Percentiles rank a stretch among this genome's conserved stretches.
These are phyloP conservation scores for Dichomitus squalens DNA, from an alignment of 1,284 basidiomycete species.

Conservation along the genomic window DNA sequence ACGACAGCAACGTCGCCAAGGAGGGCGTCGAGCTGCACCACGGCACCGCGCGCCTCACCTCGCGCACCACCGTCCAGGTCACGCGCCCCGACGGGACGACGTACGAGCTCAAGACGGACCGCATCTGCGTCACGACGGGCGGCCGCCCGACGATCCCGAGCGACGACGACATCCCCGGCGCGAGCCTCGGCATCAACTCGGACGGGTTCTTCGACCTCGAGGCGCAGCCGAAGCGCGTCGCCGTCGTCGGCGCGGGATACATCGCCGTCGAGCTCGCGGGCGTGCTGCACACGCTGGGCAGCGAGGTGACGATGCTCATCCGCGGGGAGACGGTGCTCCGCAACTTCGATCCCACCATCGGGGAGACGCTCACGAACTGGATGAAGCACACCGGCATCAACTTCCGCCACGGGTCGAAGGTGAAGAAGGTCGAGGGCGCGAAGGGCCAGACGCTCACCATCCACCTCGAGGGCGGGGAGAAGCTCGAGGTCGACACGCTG, in stretches of 20 bases:
- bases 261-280: conserved; percentile 96
- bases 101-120: conserved; percentile 74
- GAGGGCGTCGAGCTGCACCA: conserved; percentile 90
- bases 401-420: conserved; percentile 80
- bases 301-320: conserved; percentile 92
- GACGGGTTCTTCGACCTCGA: conserved; percentile 97
- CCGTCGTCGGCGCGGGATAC: conserved; percentile 95
- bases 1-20: conserved; percentile 85
- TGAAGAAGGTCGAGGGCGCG: conserved; percentile 78
- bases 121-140: conserved; percentile 86
- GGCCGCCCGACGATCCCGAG: conserved; percentile 83
- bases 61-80: conserved; percentile 68
- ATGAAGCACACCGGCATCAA: conserved; percentile 93
- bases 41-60: conserved; percentile 78
- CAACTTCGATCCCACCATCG: conserved; percentile 89
- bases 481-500: conserved; percentile 84
- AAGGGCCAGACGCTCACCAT: conserved; percentile 71
- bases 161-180: conserved; percentile 86
- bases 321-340: conserved; percentile 89
- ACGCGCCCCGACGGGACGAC: conserved; percentile 61
- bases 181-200: conserved; percentile 87
- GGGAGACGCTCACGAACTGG: conserved; percentile 90
- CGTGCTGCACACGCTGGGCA: conserved; percentile 84
- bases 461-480: conserved; percentile 70
- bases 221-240: conserved; percentile 91